These are phyloP conservation scores for Athelia sp. DNA, from an alignment of 1,284 basidiomycete genomes.

Conservation along the genomic window DNA sequence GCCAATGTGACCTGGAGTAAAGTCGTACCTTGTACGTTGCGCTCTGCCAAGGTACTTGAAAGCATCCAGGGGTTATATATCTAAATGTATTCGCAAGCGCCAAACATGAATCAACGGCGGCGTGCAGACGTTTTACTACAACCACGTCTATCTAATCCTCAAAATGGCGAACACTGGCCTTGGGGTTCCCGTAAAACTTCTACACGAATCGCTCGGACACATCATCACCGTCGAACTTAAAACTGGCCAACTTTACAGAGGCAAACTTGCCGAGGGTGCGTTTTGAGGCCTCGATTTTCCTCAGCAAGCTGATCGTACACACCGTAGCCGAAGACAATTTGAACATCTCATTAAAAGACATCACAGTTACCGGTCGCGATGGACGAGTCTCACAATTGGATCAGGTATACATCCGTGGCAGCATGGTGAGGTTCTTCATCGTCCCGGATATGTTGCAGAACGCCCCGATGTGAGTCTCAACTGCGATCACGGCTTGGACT, in stretches of 20 bases:
- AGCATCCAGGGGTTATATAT: no score
- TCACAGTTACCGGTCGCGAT: conserved; percentile 97
- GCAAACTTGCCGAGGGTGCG: conserved; percentile 93
- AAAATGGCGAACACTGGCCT: conserved; percentile 38
- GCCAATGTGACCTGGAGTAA: no score
- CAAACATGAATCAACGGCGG: no score
- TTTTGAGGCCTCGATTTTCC: conserved; percentile 8
- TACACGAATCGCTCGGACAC: conserved; percentile 94
- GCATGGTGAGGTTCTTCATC: conserved; percentile 98
- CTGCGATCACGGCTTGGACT: not conserved
- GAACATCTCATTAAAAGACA: conserved; percentile 94
- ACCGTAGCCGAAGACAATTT: conserved; percentile 93
- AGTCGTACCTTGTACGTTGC: no score
- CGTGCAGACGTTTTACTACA: no score
- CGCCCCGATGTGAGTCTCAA: conserved; percentile 85
- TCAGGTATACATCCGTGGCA: conserved; percentile 98
- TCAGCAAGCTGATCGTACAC: conserved; percentile 9
- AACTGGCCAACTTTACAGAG: conserved; percentile 94
- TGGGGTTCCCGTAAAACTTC: conserved; percentile 88
- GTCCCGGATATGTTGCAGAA: conserved; percentile 99
- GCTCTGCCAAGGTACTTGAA: no score
- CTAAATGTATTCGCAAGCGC: no score
- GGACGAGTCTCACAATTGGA: conserved; percentile 99
- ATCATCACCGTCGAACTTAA: conserved; percentile 97
- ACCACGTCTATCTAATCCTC: not conserved